Evolutionary conservation across 2,329 filamentous ascomycete species (phyloP).

Genomic region (Penicillium brasilianum): DNA sequence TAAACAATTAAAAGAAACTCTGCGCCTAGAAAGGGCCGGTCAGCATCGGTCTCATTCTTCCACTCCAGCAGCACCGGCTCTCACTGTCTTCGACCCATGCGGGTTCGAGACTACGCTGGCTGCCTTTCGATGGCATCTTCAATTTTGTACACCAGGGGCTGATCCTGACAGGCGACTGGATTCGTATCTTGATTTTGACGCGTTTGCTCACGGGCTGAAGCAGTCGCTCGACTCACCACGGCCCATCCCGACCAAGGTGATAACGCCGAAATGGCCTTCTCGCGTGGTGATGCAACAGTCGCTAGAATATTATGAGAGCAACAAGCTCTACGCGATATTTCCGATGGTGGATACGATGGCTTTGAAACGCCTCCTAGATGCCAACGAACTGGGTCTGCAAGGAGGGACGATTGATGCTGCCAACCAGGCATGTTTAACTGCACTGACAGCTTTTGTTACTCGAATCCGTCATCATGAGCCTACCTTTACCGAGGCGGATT

Average conservation of each 20-base stretch:
- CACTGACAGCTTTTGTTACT: slow-evolving; percentile 32
- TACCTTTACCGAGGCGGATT: slow-evolving; percentile 27
- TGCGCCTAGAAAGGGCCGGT: neutral
- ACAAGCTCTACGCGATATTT: slow-evolving; percentile 33
- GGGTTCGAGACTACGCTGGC: slow-evolving; percentile 21
- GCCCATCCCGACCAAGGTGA: neutral
- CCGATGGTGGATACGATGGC: slow-evolving; percentile 28
- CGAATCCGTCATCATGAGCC: slow-evolving; percentile 31
- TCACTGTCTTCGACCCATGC: slow-evolving; percentile 1
- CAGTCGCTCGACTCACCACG: neutral
- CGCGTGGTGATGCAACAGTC: slow-evolving; percentile 22
- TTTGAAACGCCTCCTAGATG: slow-evolving; percentile 23
- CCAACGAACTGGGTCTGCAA: slow-evolving; percentile 18
- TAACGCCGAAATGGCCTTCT: slow-evolving; percentile 26
- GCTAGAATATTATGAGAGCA: slow-evolving; percentile 27
- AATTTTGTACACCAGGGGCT: slow-evolving; percentile 27
- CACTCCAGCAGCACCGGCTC: neutral
- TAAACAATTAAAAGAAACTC: slow-evolving; percentile 6
- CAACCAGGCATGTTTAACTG: slow-evolving; percentile 27
- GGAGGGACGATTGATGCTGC: slow-evolving; percentile 14
- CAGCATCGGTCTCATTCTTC: neutral
- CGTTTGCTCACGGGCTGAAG: slow-evolving; percentile 13
- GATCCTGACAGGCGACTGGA: slow-evolving; percentile 5
- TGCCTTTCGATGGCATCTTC: slow-evolving; percentile 29
- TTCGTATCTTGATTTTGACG: slow-evolving; percentile 23